Percentiles rank a stretch among this genome's conserved stretches.
Conservation (phyloP, 108 stramenopile genomes). For the Conticribra guillardii region DNA sequence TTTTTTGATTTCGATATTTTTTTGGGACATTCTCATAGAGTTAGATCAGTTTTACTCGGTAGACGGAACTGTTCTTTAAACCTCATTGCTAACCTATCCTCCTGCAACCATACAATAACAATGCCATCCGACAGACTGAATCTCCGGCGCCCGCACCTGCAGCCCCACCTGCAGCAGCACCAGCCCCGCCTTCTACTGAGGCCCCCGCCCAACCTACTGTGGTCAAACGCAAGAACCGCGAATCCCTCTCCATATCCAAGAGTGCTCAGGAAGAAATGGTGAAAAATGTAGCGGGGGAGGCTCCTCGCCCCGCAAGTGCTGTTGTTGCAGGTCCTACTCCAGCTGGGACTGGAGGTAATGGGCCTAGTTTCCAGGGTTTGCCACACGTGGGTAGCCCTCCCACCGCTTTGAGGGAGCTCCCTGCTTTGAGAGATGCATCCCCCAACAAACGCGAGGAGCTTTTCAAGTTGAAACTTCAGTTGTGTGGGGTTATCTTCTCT, state of each 20-base stretch:
- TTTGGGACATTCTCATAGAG: no score
- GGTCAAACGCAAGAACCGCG: conserved; percentile 34
- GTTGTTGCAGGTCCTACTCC: conserved; percentile 1
- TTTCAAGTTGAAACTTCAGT: conserved; percentile 83
- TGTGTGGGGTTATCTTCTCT: conserved; percentile 86
- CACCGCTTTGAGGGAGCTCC: conserved; percentile 63
- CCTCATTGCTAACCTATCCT: neutral
- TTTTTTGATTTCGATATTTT: no score
- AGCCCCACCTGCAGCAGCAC: conserved; percentile 2
- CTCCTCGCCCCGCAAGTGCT: conserved; percentile 2
- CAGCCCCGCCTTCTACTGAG: conserved; percentile 1
- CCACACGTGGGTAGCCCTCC: conserved; percentile 41
- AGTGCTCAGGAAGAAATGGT: conserved; percentile 23
- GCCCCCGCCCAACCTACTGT: conserved; percentile 6
- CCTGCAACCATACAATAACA: neutral
- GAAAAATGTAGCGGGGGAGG: conserved; percentile 9
- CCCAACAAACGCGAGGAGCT: conserved; percentile 89
- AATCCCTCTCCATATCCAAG: conserved; percentile 44
- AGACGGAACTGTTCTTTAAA: no score
- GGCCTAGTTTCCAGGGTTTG: conserved; percentile 10
- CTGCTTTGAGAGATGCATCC: conserved; percentile 79
- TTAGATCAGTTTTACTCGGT: neutral
- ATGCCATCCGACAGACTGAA: neutral
- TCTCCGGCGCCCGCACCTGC: conserved; percentile 31
- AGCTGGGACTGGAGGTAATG: neutral